phyloP scores from a whole-genome alignment of 371 early-diverging fungal species.

The Blastocladiella emersonii region DNA sequence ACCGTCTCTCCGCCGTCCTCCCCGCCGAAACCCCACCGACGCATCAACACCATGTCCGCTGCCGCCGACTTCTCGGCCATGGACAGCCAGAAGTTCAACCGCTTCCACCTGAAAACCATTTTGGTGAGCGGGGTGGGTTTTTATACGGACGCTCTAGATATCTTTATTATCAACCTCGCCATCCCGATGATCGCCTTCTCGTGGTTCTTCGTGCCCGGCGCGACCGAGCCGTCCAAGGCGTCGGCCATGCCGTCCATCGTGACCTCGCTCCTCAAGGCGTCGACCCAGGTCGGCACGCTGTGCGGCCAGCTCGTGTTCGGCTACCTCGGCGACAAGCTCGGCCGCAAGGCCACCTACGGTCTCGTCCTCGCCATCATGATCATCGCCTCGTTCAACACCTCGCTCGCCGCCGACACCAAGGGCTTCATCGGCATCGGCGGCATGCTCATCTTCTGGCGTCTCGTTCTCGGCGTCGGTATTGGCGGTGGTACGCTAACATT shows the following conservation, averaged over 20 bases:
- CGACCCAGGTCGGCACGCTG: constrained; percentile 66
- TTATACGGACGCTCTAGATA: constrained; percentile 77
- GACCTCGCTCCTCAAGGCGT: constrained; percentile 64
- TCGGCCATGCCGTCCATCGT: constrained; percentile 33
- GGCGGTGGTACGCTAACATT: no score
- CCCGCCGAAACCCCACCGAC: no score
- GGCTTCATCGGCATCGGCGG: constrained; percentile 54
- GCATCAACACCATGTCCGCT: neutral
- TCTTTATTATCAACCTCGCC: constrained; percentile 63
- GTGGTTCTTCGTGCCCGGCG: constrained; percentile 32
- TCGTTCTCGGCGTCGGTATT: constrained; percentile 68
- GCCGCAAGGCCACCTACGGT: constrained; percentile 39
- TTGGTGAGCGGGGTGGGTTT: constrained; percentile 74
- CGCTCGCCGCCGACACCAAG: constrained; percentile 49
- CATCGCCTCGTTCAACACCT: constrained; percentile 60
- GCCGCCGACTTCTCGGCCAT: neutral
- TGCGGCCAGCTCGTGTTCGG: constrained; percentile 79
- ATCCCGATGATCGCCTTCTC: constrained; percentile 64
- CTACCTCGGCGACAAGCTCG: constrained; percentile 63
- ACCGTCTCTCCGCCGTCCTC: no score
- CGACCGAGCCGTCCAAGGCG: constrained; percentile 6
- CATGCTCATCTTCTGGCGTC: constrained; percentile 64
- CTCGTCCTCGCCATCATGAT: constrained; percentile 11
- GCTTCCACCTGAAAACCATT: constrained; percentile 70
- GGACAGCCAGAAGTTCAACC: constrained; percentile 26